These are phyloP conservation scores for Yamadazyma triangularis DNA, from an alignment of 1,139 yeast genomes.

Conservation along the genomic window DNA sequence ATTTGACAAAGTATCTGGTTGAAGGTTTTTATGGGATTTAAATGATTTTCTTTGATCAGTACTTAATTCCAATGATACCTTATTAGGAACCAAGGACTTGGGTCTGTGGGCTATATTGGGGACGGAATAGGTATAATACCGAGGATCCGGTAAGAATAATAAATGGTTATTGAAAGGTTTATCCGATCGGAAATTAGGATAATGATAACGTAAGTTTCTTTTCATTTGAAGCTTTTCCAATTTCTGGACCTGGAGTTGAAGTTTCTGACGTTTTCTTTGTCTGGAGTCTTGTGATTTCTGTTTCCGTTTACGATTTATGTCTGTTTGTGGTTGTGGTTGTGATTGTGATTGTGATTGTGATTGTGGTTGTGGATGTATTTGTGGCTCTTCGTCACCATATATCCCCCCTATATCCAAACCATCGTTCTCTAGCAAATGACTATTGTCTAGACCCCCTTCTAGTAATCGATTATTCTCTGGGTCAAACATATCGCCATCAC, in stretches of 20 bases:
- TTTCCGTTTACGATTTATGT: constrained; percentile 3
- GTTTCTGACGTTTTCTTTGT: constrained; percentile 18
- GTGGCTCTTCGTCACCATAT: constrained; percentile 19
- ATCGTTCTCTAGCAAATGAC: constrained; percentile 34
- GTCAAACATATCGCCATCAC: constrained; percentile 8
- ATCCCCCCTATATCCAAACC: constrained; percentile 39
- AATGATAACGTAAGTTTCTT: constrained; percentile 44
- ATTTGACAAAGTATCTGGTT: background rate
- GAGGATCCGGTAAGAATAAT: constrained; percentile 62
- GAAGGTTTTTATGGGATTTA: constrained; percentile 23
- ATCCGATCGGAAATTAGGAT: constrained; percentile 58
- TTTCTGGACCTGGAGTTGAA: constrained; percentile 25
- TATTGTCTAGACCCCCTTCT: constrained; percentile 39
- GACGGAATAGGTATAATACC: constrained; percentile 45
- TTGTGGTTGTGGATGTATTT: background rate
- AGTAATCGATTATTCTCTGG: constrained; percentile 19
- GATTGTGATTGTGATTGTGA: no score
- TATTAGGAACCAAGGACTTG: constrained; percentile 64
- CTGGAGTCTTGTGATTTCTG: constrained; percentile 13
- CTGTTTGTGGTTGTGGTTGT: no score
- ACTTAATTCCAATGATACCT: constrained; percentile 44
- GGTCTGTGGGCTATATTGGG: constrained; percentile 44
- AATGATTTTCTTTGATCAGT: constrained; percentile 43
- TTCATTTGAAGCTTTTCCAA: constrained; percentile 29
- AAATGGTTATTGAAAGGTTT: constrained; percentile 62